These are phyloP conservation scores for Colletotrichum neosansevieriae DNA, from an alignment of 2,329 filamentous ascomycete species.

Conservation along the genomic window DNA sequence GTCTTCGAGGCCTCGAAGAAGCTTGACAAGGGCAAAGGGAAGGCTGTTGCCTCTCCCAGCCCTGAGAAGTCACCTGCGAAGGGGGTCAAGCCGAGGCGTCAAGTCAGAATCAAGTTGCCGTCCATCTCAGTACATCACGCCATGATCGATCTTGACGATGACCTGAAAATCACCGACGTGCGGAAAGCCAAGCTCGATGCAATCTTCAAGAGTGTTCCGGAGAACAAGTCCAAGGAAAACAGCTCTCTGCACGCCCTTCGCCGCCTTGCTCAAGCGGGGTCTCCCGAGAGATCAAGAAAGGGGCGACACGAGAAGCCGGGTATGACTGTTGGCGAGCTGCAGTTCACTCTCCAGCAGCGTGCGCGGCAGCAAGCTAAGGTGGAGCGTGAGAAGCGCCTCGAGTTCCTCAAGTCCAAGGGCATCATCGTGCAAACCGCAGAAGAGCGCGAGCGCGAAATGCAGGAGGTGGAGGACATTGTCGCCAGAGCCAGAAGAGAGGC, in stretches of 20 bases:
- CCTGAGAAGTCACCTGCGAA: slow-evolving; percentile 40
- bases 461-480: slow-evolving; percentile 88
- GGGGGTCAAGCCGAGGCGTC: slow-evolving; percentile 55
- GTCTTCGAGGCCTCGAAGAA: slow-evolving; percentile 48
- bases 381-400: slow-evolving; percentile 82
- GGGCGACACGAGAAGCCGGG: slow-evolving; percentile 59
- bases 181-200: slow-evolving; percentile 65
- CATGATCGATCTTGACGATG: slow-evolving; percentile 64
- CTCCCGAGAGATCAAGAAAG: slow-evolving; percentile 65
- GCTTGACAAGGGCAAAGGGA: slow-evolving; percentile 68
- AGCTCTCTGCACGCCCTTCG: slow-evolving; percentile 76
- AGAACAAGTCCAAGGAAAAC: slow-evolving; percentile 71
- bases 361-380: slow-evolving; percentile 83
- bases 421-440: slow-evolving; percentile 86
- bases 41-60: slow-evolving; percentile 38
- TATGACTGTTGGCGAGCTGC: slow-evolving; percentile 78
- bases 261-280: slow-evolving; percentile 78
- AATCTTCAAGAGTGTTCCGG: slow-evolving; percentile 79
- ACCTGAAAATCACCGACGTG: slow-evolving; percentile 71
- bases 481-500: slow-evolving; percentile 86
- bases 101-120: slow-evolving; percentile 64
- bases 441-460: slow-evolving; percentile 84
- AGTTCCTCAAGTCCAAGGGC: slow-evolving; percentile 82
- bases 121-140: slow-evolving; percentile 52
- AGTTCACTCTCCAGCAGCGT: slow-evolving; percentile 74